Percentiles rank a stretch among this genome's conserved stretches.
These are phyloP conservation scores for Trichoderma endophyticum DNA, from an alignment of 2,329 filamentous ascomycete species.

Conservation along the genomic window DNA sequence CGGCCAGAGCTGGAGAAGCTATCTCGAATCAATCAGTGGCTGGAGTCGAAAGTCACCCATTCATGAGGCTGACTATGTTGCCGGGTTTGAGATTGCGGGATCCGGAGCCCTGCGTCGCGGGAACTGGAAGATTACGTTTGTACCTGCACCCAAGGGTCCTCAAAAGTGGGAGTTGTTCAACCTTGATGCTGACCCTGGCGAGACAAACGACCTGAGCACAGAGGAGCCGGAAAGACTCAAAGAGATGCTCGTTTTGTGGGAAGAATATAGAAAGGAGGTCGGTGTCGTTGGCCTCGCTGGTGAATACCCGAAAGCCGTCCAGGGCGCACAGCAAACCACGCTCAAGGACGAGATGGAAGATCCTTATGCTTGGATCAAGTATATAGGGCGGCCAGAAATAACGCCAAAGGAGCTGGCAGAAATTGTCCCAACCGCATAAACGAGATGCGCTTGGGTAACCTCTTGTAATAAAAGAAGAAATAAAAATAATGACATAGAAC, in stretches of 20 bases:
- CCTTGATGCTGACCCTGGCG: conserved; percentile 31
- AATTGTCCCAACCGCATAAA: neutral
- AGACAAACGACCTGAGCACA: conserved; percentile 31
- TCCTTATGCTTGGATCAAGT: conserved; percentile 16
- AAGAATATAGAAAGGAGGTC: conserved; percentile 34
- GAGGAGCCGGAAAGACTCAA: conserved; percentile 27
- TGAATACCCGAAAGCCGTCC: neutral
- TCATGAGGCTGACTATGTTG: neutral
- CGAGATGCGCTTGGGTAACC: neutral
- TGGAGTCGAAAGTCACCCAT: conserved; percentile 10
- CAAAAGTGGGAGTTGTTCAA: conserved; percentile 34
- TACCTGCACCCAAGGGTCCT: conserved; percentile 9
- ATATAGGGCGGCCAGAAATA: conserved; percentile 8
- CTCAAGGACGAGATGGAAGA: conserved; percentile 13
- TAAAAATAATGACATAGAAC: neutral
- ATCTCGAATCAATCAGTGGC: neutral
- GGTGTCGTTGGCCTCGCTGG: conserved; percentile 20
- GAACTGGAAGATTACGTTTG: conserved; percentile 12
- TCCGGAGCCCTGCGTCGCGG: conserved; percentile 10
- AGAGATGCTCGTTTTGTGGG: conserved; percentile 29
- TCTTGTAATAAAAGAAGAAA: neutral
- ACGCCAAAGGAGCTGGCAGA: neutral
- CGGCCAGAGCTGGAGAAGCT: conserved; percentile 11
- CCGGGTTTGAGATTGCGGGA: conserved; percentile 14
- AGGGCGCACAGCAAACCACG: neutral